These are phyloP conservation scores for Combretum micranthum DNA, from an alignment of 345 rosid genomes.

Conservation along the genomic window DNA sequence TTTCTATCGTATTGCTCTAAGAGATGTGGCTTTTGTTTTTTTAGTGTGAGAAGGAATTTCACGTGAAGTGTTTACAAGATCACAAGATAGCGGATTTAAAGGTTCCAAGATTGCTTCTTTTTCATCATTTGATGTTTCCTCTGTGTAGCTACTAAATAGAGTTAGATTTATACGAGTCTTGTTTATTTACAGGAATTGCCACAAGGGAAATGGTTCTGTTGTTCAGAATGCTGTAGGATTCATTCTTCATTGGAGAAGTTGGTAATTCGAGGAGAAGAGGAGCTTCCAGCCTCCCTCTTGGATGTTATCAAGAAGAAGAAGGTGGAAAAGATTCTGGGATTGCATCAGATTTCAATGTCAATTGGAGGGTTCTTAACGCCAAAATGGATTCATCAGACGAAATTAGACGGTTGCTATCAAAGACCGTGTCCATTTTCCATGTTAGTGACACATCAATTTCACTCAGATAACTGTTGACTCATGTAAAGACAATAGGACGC, in stretches of 20 bases:
- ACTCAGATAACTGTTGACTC: background rate
- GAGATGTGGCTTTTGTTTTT: background rate
- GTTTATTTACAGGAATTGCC: constrained; percentile 64
- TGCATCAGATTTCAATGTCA: constrained; percentile 39
- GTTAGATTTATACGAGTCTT: background rate
- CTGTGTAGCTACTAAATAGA: too few species aligned
- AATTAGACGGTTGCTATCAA: constrained; percentile 43
- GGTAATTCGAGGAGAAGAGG: constrained; percentile 62
- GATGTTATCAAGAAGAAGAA: constrained; percentile 37
- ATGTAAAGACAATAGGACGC: too few species aligned
- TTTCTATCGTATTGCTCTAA: too few species aligned
- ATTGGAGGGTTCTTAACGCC: constrained; percentile 82
- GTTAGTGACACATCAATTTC: constrained; percentile 29
- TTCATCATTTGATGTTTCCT: too few species aligned
- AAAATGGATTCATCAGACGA: constrained; percentile 44
- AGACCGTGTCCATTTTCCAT: constrained; percentile 68
- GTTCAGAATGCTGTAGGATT: constrained; percentile 44
- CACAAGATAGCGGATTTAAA: constrained; percentile 67
- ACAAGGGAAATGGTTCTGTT: constrained; percentile 83
- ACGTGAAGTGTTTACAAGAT: constrained; percentile 88
- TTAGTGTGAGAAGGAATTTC: constrained; percentile 94
- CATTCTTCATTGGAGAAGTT: constrained; percentile 46
- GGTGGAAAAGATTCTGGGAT: constrained; percentile 28
- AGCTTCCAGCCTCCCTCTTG: constrained; percentile 51
- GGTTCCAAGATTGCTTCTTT: constrained; percentile 29